Conservation (phyloP, 2,329 filamentous ascomycete genomes). For the Botrytis squamosa region DNA sequence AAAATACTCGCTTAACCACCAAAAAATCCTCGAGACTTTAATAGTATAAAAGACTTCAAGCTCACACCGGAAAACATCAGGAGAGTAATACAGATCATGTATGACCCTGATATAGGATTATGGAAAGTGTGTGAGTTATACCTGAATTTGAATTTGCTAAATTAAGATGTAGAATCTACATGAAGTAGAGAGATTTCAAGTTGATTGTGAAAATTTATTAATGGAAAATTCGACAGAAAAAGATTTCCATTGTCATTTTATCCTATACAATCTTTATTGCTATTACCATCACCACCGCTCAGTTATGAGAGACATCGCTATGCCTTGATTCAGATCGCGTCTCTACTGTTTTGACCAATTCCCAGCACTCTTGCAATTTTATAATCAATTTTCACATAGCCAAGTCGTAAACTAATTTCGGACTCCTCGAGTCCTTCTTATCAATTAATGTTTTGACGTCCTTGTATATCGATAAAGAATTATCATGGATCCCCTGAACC, state of each 20-base stretch:
- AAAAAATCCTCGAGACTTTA: neutral
- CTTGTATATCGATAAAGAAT: too few relatives aligned
- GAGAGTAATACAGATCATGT: neutral
- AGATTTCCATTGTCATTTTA: neutral
- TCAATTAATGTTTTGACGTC: too few relatives aligned
- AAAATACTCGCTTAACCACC: neutral
- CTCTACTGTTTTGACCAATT: neutral
- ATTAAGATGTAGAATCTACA: neutral
- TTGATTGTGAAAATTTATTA: too few relatives aligned
- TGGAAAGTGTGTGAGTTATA: neutral
- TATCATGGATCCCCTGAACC: neutral
- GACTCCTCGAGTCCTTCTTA: too few relatives aligned
- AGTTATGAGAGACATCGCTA: neutral
- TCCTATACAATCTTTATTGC: neutral
- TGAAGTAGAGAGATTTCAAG: neutral
- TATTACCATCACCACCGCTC: too few relatives aligned
- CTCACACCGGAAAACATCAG: neutral
- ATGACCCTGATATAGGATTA: neutral
- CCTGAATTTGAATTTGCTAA: too few relatives aligned
- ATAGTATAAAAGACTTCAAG: neutral
- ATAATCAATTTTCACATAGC: neutral
- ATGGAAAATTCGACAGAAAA: neutral
- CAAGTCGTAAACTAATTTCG: neutral
- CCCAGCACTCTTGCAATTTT: neutral
- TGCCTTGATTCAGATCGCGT: neutral